Base-by-base conservation (phyloP, 768 basidiomycete genomes). In the Pisolithus tinctorius region DNA sequence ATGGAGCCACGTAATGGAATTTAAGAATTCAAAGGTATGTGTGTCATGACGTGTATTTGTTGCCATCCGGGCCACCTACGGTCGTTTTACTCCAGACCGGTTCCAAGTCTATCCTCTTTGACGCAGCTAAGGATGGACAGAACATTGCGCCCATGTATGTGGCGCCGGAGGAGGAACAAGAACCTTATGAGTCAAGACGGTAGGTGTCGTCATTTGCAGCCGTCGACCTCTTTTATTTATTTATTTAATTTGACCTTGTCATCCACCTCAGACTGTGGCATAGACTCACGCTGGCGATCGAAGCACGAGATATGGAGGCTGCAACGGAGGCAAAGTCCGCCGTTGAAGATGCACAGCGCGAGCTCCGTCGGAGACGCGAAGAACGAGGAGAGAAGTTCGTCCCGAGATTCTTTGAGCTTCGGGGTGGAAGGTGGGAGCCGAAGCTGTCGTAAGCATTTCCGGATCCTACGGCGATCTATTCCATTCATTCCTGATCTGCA, bases 321-420 rank as follows among this genome's bases (percentile, higher is more conserved):
- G 96, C 96, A 23, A 96, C 93, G 4, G 80, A 79, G 26, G 90
- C 92, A 45, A 99, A 99, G 75, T 80, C 81, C 2, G 76, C 77
- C 11, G 89, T 99, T 1, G 96, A 99, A 71, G 93, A 95, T 56
- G 83, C 83, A 25, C 94, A 98, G 70, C 77, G 96, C 45, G 93
- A 96, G 59, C 68, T 78, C 50, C 82, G 90, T 37, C 81, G 77
- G 62, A 71, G 72, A 64, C 75, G 87, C 54, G 93, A 94, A 52
- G 88, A 87, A 60, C 78, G 66, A 17, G 89, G 88, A 5, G 74
- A 80, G 56, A 71, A 70, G 47, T 84, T 88, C 59, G 71, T 77
- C n/a, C 81, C 89, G 44, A 76, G 86, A 58, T 98, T 86, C 73
- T 99, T 99, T 69, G 78, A 82, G 65, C 70, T 79, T 59, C 72